A percentile compares a stretch with the other conserved stretches of the same genome.
Conservation (phyloP, 805 yeast species). For the Candida quercuum region DNA sequence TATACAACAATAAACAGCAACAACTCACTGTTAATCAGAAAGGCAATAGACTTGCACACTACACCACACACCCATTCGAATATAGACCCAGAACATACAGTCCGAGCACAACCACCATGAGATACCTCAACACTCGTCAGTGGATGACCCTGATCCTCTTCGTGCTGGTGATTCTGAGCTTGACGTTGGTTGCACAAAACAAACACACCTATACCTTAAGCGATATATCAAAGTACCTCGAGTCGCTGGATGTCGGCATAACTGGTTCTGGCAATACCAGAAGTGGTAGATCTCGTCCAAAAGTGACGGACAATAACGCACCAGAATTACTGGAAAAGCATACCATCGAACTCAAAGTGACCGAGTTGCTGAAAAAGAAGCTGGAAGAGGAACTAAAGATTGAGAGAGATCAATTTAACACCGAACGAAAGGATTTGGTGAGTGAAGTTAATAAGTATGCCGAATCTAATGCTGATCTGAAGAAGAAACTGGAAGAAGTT, state of each 20-base stretch:
- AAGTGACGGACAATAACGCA: slow-evolving; percentile 9
- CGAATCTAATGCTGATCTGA: slow-evolving; percentile 1
- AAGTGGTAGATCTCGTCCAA: slow-evolving; percentile 3
- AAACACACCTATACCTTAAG: slow-evolving; percentile 5
- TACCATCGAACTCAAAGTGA: slow-evolving; percentile 13
- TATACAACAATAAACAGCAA: no score
- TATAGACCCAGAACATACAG: no score
- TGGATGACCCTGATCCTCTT: slow-evolving; percentile 5
- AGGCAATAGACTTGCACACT: no score
- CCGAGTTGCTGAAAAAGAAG: slow-evolving; percentile 15
- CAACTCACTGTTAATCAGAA: no score
- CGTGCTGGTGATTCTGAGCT: slow-evolving; percentile 2
- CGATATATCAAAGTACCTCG: slow-evolving; percentile 7
- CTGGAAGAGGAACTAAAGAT: slow-evolving; percentile 6
- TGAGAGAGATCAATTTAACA: slow-evolving; percentile 5
- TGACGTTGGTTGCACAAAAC: slow-evolving; percentile 3
- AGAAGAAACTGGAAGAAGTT: slow-evolving; percentile 5
- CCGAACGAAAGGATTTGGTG: no score
- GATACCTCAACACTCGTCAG: slow-evolving; percentile 7
- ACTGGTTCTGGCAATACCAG: background rate
- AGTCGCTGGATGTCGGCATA: slow-evolving; percentile 6
- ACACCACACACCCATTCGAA: no score
- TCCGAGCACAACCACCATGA: no score
- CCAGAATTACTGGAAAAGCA: slow-evolving; percentile 14
- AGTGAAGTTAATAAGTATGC: background rate